Percentiles rank a stretch among this genome's conserved stretches.
These are phyloP conservation scores for Blastobotrys elegans DNA, from an alignment of 1,139 yeast species.

Conservation along the genomic window DNA sequence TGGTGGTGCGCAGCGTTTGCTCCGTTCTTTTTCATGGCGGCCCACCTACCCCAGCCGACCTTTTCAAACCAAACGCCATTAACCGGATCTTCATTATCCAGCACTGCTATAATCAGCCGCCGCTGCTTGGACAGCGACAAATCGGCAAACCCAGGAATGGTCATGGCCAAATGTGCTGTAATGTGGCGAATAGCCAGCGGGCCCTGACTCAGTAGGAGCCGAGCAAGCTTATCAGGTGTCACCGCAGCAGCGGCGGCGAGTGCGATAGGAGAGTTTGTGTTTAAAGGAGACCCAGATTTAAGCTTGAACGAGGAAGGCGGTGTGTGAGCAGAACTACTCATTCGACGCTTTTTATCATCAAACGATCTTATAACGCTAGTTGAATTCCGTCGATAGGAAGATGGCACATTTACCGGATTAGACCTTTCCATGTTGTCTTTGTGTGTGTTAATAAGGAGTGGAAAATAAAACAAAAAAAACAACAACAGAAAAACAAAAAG, in stretches of 20 bases:
- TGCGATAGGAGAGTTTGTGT: constrained; percentile 84
- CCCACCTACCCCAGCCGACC: constrained; percentile 99
- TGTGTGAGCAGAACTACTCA: constrained; percentile 1
- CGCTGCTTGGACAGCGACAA: constrained; percentile 85
- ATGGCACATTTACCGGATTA: constrained; percentile 2
- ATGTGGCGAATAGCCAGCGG: constrained; percentile 89
- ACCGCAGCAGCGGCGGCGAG: constrained; percentile 84
- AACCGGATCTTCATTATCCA: constrained; percentile 64
- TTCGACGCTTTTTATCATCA: constrained; percentile 14
- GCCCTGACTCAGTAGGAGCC: constrained; percentile 64
- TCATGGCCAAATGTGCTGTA: constrained; percentile 68
- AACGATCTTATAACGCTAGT: background rate
- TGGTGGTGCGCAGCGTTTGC: constrained; percentile 5
- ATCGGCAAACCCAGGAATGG: constrained; percentile 75
- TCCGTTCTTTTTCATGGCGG: constrained; percentile 28
- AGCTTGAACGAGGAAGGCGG: constrained; percentile 3
- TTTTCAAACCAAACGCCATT: constrained; percentile 71
- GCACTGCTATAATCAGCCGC: constrained; percentile 80
- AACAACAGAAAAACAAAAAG: background rate
- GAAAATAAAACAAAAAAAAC: no score
- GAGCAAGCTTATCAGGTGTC: constrained; percentile 74
- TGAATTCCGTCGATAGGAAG: background rate
- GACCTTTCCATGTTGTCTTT: background rate
- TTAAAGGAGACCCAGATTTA: constrained; percentile 31
- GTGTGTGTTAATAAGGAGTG: no score